Base-by-base conservation (phyloP, 768 basidiomycete species). In the Leccinum variicolor region DNA sequence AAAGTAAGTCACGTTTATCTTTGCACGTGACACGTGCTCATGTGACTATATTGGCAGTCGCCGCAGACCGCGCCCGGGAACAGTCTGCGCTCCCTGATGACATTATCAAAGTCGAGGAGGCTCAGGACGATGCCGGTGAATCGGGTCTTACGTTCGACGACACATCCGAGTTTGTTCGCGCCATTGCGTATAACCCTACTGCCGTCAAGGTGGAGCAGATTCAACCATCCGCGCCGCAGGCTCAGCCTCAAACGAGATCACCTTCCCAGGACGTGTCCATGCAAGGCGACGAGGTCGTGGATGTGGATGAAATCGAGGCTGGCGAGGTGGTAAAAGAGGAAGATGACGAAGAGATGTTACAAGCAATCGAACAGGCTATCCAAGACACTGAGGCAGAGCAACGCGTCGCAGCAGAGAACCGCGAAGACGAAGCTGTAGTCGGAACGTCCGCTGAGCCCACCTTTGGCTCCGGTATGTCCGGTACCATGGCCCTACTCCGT, bases 121-220 rank as follows among this genome's bases (percentile, higher is more conserved):
- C 64, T 5, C 82, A 78, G 23, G 78, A 73, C 3, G 73, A 74
- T 17, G 76, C 72, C 19, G 51, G 55, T 10, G 57, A 65, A 29
- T 59, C 63, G 14, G 89, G 89, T 21, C 77, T 98, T 31, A 90
- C 89, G 0, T 94, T 99, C 61, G 95, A 98, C 67, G 95, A 98
- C 64, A 98, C 96, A 0, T 93, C 94, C 1, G 96, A 98, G 71
- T 99, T 99, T 62, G 92, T 98, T 41, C 86, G 94, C 17, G 86
- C 86, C 15, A 90, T 92, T 49, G 84, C 85, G 2, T 85, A 84
- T 61, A 83, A 85, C 61, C 85, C 87, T 0, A 70, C 81, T 1
- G 74, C 77, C 41, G 77, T 78, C 33, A 83, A 87, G 64, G 68
- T 65, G 34, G 84, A 82, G 65, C 78, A 71, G 6, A 75, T 67